Base-by-base conservation (phyloP, 2,329 filamentous ascomycete species). In the Massarina eburnea region DNA sequence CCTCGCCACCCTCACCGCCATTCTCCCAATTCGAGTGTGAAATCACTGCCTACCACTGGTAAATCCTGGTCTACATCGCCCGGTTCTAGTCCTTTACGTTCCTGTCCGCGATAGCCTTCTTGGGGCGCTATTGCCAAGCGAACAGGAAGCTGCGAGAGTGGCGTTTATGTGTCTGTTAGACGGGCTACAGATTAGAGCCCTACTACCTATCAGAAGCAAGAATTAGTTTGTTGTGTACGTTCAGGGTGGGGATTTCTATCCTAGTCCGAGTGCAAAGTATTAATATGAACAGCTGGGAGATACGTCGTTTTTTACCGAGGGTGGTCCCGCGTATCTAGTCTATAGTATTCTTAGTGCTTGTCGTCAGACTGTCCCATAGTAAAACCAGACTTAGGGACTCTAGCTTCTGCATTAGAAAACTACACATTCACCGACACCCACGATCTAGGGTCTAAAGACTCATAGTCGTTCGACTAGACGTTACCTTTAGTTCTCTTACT, bases 11-110 rank as follows among this genome's bases (percentile, higher is more conserved):
- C 47, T 63, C 3, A n/a, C n/a, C n/a, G n/a, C n/a, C n/a, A n/a
- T 61, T 59, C 42, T 55, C 57, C 17, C 59, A 62, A 36, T 29
- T 63, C 4, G 22, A 39, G 14, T 64, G 61, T 24, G 54, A 49
- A 0, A 58, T 66, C 4, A 50, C 54, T 3, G 58, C 58, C 7
- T 64, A 64, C 39, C 58, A 61, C 18, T 61, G 60, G 60, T 54
- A 60, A 19, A 58, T 61, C 21, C 48, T 61, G 50, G 54, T 61
- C n/a, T 63, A 52, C 34, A 36, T 60, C 15, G 54, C 59, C 2
- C 59, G 58, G 59, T 57, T 61, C 32, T 50, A 49, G 14, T 57
- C 51, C 3, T 58, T 61, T 35, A 59, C 55, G 1, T 59, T 58
- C 32, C 43, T 59, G 1, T 51, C 58, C 1, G 55, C 59, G 0